phyloP scores from a whole-genome alignment of 1,284 basidiomycete genomes.

The Hemileia vastatrix region DNA sequence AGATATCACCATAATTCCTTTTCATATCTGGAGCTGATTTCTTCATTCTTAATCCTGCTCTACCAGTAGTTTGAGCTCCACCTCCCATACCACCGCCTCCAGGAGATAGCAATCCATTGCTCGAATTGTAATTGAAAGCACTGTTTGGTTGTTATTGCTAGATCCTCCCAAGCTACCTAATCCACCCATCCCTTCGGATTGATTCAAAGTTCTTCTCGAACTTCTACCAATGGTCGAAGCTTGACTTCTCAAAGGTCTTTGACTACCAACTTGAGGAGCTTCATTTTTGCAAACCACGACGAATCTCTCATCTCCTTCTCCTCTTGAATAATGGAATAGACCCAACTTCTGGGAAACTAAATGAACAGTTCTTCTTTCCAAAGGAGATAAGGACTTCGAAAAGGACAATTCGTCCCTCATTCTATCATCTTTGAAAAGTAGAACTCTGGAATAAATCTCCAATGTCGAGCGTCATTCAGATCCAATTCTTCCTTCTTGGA shows the following conservation, averaged over 20 bases:
- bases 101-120: constrained; percentile 27
- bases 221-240: constrained; percentile 34
- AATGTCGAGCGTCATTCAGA: constrained; percentile 89
- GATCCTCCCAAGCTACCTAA: background rate
- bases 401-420: constrained; percentile 97
- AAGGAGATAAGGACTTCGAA: constrained; percentile 70
- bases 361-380: constrained; percentile 88
- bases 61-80: constrained; percentile 31
- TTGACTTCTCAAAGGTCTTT: constrained; percentile 30
- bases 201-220: background rate
- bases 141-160: background rate
- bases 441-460: constrained; percentile 91
- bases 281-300: constrained; percentile 90
- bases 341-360: constrained; percentile 93
- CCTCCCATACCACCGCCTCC: constrained; percentile 1
- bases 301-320: constrained; percentile 80
- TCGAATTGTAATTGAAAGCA: too few relatives aligned
- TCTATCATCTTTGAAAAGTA: constrained; percentile 93
- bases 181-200: background rate
- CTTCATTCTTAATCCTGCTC: constrained; percentile 34
- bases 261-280: background rate
- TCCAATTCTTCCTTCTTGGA: too few relatives aligned
- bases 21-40: constrained; percentile 43
- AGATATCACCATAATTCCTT: constrained; percentile 19
- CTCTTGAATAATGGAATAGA: constrained; percentile 84